Percentiles rank a stretch among this genome's conserved stretches.
phyloP scores from a whole-genome alignment of 345 rosid species.

The Ceriops zippeliana region DNA sequence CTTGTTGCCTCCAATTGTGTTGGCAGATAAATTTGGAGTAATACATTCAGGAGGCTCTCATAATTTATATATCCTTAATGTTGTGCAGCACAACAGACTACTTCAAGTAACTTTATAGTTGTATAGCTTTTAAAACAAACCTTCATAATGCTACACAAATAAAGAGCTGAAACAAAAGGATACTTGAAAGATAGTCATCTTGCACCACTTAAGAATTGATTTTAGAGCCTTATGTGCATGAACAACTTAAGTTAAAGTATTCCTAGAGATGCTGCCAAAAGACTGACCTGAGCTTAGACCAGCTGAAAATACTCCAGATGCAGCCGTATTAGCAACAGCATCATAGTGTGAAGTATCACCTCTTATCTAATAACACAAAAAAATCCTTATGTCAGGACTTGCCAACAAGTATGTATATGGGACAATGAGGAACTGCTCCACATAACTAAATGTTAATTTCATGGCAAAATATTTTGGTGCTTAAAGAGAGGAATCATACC shows the following conservation, averaged over 20 bases:
- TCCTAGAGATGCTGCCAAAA: not conserved
- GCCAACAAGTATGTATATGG: not conserved
- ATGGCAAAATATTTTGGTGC: not conserved
- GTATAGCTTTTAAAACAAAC: not conserved
- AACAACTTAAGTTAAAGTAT: not conserved
- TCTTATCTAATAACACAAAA: constrained; percentile 52
- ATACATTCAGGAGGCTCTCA: too few species aligned
- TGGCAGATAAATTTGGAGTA: too few species aligned
- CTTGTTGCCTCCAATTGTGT: too few species aligned
- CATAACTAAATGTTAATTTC: not conserved
- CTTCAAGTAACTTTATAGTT: not conserved
- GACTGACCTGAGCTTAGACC: constrained; percentile 75
- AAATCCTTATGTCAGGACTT: constrained; percentile 12
- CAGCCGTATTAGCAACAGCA: constrained; percentile 91
- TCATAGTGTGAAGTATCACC: constrained; percentile 98
- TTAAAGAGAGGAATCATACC: constrained; percentile 46
- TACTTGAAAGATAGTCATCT: too few species aligned
- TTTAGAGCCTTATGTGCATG: not conserved
- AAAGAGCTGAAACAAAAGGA: too few species aligned
- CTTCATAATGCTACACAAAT: not conserved
- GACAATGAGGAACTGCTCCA: not conserved
- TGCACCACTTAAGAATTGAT: too few species aligned
- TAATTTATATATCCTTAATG: too few species aligned
- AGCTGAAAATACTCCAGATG: constrained; percentile 98
- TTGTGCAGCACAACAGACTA: not conserved